phyloP scores from a whole-genome alignment of 2,329 filamentous ascomycete genomes.

The Zopfia rhizophila region DNA sequence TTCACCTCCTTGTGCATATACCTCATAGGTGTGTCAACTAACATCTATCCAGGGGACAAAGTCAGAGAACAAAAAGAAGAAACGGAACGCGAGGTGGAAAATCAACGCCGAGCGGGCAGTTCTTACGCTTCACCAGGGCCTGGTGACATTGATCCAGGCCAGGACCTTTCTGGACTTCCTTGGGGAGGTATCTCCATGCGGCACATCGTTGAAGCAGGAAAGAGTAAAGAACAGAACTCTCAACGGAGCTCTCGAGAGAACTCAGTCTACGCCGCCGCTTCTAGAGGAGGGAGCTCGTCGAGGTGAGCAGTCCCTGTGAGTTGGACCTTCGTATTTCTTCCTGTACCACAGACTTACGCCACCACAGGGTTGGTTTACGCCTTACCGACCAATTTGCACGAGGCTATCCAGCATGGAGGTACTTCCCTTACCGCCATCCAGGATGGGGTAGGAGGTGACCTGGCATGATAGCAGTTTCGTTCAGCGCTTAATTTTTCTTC shows the following conservation, averaged over 20 bases:
- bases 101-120: constrained; percentile 71
- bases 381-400: constrained; percentile 55
- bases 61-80: constrained; percentile 74
- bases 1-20: background rate
- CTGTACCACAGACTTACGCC: constrained; percentile 31
- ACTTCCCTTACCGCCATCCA: constrained; percentile 33
- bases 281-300: constrained; percentile 51
- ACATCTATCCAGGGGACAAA: constrained; percentile 69
- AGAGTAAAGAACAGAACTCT: constrained; percentile 57
- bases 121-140: constrained; percentile 71
- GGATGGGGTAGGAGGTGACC: constrained; percentile 27
- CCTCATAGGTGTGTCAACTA: too few relatives aligned
- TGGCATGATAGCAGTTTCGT: constrained; percentile 1
- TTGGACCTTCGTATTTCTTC: constrained; percentile 25
- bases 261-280: constrained; percentile 50
- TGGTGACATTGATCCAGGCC: constrained; percentile 63
- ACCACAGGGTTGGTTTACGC: constrained; percentile 48
- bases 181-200: constrained; percentile 76
- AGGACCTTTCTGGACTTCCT: constrained; percentile 72
- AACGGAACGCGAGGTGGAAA: constrained; percentile 70
- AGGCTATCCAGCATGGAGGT: constrained; percentile 44
- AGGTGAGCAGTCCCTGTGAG: constrained; percentile 50
- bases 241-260: constrained; percentile 52
- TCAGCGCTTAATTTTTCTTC: constrained; percentile 8
- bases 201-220: constrained; percentile 59